These are phyloP conservation scores for Lentinula sp. DNA, from an alignment of 768 basidiomycete genomes.

Conservation along the genomic window DNA sequence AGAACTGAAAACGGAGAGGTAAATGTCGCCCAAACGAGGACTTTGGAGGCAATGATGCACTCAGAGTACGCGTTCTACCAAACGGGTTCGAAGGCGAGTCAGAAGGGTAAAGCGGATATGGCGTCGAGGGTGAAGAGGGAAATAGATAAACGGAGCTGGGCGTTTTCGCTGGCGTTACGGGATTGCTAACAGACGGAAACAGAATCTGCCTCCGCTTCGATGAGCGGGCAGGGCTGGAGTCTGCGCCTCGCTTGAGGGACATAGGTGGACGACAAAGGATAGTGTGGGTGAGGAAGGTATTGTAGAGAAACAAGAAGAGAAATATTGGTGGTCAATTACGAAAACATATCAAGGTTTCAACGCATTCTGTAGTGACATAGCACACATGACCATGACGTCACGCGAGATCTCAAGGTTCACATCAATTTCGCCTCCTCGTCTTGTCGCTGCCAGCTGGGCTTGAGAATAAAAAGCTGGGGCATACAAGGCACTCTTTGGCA, in stretches of 20 bases:
- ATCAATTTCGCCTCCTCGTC: slow-evolving; percentile 40
- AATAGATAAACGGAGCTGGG: background rate
- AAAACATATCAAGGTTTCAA: background rate
- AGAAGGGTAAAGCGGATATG: slow-evolving; percentile 42
- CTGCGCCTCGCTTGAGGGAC: background rate
- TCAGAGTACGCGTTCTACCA: slow-evolving; percentile 43
- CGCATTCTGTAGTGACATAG: background rate
- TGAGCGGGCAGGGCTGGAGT: background rate
- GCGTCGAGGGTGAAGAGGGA: slow-evolving; percentile 8
- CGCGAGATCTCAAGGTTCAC: slow-evolving; percentile 10
- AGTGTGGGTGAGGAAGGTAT: too few relatives aligned
- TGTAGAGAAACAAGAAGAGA: too few relatives aligned
- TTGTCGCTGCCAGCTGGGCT: slow-evolving; percentile 54
- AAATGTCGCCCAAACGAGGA: slow-evolving; percentile 56
- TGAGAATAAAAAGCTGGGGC: slow-evolving; percentile 46
- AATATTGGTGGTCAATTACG: background rate
- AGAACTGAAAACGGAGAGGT: slow-evolving; percentile 57
- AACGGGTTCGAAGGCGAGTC: slow-evolving; percentile 74
- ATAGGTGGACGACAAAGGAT: background rate
- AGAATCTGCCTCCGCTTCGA: slow-evolving; percentile 1
- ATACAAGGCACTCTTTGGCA: slow-evolving; percentile 43
- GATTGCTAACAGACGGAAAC: background rate
- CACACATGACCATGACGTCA: background rate
- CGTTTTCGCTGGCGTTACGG: background rate
- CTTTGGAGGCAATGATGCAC: slow-evolving; percentile 17